Conservation (phyloP, 2,329 filamentous ascomycete genomes). For the Verticillium zaregamsianum region DNA sequence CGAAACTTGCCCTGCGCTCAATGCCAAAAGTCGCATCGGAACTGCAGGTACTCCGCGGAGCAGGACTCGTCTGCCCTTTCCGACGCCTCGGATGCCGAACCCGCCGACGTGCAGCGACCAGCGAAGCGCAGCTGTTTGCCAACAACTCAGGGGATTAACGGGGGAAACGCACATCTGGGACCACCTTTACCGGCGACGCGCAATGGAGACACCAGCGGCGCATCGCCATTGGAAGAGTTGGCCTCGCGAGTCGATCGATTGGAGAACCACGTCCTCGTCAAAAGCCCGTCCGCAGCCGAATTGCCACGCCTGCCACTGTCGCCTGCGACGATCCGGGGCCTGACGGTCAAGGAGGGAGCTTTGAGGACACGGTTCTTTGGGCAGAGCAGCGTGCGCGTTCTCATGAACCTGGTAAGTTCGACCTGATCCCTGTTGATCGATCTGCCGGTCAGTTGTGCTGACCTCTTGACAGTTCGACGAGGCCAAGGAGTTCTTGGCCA, state of each 20-base stretch:
- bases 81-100: conserved; percentile 42
- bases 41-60: conserved; percentile 48
- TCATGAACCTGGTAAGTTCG: conserved; percentile 46
- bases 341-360: conserved; percentile 44
- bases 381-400: conserved; percentile 47
- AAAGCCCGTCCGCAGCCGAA: conserved; percentile 34
- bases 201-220: conserved; percentile 24
- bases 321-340: conserved; percentile 41
- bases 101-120: conserved; percentile 26
- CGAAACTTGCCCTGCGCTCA: conserved; percentile 52
- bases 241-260: conserved; percentile 46
- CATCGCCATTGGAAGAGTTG: conserved; percentile 41
- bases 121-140: conserved; percentile 32
- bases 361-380: conserved; percentile 47
- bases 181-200: conserved; percentile 7
- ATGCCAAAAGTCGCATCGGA: conserved; percentile 52
- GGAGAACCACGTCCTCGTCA: conserved; percentile 44
- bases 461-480: conserved; percentile 43
- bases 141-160: conserved; percentile 2
- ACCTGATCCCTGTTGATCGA: background rate
- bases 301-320: conserved; percentile 25
- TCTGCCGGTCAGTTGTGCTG: conserved; percentile 3
- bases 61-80: conserved; percentile 43
- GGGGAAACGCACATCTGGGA: conserved; percentile 3
- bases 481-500: conserved; percentile 46